These are phyloP conservation scores for Anthracocystis panici-leucophaei DNA, from an alignment of 1,284 basidiomycete genomes.

Conservation along the genomic window DNA sequence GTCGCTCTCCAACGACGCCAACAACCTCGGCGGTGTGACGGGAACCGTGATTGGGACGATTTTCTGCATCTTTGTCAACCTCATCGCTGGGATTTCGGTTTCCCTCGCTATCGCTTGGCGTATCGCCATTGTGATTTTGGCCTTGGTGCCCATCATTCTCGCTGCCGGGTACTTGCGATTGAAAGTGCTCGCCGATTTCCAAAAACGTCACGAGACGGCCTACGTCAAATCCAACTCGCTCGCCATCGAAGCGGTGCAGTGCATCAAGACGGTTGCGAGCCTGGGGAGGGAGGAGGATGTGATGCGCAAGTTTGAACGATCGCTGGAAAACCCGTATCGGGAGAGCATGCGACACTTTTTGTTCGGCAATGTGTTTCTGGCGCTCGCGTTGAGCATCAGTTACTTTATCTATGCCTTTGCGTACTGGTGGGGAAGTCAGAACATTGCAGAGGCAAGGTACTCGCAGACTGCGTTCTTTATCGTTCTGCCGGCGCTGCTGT, in stretches of 20 bases:
- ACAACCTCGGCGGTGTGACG: conserved; percentile 59
- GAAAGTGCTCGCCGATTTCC: conserved; percentile 62
- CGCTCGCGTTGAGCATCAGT: conserved; percentile 58
- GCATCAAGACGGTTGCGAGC: conserved; percentile 57
- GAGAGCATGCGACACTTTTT: conserved; percentile 54
- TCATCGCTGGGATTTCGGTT: conserved; percentile 55
- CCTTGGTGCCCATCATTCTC: conserved; percentile 58
- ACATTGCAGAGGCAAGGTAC: conserved; percentile 56
- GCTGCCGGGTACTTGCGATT: conserved; percentile 57
- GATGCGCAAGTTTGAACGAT: conserved; percentile 47
- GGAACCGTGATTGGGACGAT: conserved; percentile 62
- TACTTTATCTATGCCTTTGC: conserved; percentile 65
- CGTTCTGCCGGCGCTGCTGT: conserved; percentile 60
- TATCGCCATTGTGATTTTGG: conserved; percentile 61
- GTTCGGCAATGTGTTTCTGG: conserved; percentile 57
- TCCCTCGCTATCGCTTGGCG: conserved; percentile 57
- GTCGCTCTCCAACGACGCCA: conserved; percentile 56
- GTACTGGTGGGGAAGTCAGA: conserved; percentile 64
- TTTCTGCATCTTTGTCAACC: conserved; percentile 61
- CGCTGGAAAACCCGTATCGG: conserved; percentile 52
- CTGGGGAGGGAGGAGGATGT: conserved; percentile 60
- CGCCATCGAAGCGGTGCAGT: conserved; percentile 60
- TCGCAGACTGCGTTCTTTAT: conserved; percentile 62
- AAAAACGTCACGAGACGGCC: conserved; percentile 61
- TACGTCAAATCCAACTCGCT: conserved; percentile 56